Evolutionary conservation across 768 basidiomycete genomes (phyloP), one percentile per base, ranked within the genome.

Genomic region (Tylopilus sp.): DNA sequence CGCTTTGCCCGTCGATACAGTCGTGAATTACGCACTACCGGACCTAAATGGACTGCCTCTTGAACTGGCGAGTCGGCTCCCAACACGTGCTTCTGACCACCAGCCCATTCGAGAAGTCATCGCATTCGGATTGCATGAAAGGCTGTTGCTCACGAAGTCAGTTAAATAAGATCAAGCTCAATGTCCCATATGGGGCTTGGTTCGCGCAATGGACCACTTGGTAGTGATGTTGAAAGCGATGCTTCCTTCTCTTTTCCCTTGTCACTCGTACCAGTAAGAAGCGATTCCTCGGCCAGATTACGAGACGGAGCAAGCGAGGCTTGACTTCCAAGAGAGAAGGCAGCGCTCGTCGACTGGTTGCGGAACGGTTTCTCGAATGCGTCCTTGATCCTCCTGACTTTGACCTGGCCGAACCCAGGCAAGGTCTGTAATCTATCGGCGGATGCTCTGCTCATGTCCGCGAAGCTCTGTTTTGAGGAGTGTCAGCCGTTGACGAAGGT

Each of bases 321-420:
- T 53, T 72, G 71, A 34, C 67, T 60, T 22, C 66, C 59, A 28
- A 66, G 60, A 24, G 68, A 67, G 33, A 72, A 75, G 34, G 72
- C 69, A 34, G 72, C 71, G 41, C 73, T 79, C 3, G 86, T 84
- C 8, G 81, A 75, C 48, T 80, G 77, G 52, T 88, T 85, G 46
- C 87, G 78, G 70, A 99, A 89, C 0, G 92, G 92, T 54, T 89
- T 87, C 51, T 89, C 86, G 71, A 99, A 95, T 0, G 94, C 91
- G 52, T 92, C 95, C 60, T 87, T 86, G 30, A 98, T 79, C 37
- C 95, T 86, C 62, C 83, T 89, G 52, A 96, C 94, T 69, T 98
- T 98, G 44, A 94, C 86, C 57, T 90, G 89, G 10, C 95, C 96
- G 48, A 98, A 87, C 1, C 97, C 97, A 1, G 97, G 96, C 22